Evolutionary conservation across 441 rosid species (phyloP).

Genomic region (Corymbia calophylla): DNA sequence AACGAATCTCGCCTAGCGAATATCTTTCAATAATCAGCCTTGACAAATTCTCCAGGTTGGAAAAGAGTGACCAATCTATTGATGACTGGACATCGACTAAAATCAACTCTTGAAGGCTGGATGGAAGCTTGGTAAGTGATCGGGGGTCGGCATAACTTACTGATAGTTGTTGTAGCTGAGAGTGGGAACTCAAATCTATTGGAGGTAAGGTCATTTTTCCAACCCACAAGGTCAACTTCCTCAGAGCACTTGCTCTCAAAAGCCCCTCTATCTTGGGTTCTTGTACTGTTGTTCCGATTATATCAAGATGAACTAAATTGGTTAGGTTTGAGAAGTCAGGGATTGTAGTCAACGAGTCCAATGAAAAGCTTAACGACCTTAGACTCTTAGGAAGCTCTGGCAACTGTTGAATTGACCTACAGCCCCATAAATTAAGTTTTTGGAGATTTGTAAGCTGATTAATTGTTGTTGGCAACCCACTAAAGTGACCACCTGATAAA

Average conservation of each 20-base stretch:
- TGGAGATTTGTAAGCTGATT: not conserved
- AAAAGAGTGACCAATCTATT: not conserved
- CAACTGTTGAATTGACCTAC: not conserved
- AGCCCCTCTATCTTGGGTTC: not conserved
- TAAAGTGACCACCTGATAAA: no score
- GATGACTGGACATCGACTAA: no score
- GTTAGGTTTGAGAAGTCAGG: not conserved
- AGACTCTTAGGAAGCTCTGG: not conserved
- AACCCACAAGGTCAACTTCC: no score
- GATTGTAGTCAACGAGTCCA: not conserved
- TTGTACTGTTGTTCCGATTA: not conserved
- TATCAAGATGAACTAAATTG: not conserved
- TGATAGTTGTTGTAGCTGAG: no score
- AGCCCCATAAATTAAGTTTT: not conserved
- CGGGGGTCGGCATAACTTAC: no score
- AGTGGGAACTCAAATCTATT: no score
- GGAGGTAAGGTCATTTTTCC: no score
- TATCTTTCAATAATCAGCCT: not conserved
- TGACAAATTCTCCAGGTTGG: not conserved
- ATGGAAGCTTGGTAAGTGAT: no score
- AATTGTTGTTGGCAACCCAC: not conserved
- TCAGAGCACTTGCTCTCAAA: not conserved
- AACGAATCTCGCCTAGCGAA: not conserved
- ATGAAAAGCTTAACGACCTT: not conserved
- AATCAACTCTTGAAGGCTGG: no score